Evolutionary conservation across 106 monocot species (phyloP).

Genomic region (Dioscorea alata): DNA sequence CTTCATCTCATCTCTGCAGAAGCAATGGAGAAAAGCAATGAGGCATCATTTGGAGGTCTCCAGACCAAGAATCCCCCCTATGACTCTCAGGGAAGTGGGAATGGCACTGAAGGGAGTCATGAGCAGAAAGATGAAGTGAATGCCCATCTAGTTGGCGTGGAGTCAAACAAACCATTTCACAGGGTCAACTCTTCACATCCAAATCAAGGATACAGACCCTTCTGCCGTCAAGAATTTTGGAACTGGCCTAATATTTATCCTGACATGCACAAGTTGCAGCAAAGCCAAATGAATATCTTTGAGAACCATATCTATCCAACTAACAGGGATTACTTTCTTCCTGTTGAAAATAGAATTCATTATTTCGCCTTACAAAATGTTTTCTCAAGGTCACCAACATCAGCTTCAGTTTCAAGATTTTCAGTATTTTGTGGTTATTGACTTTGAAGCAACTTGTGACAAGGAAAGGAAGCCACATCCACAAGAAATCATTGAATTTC

Average conservation of each 20-base stretch:
- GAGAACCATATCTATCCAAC: slow-evolving; percentile 41
- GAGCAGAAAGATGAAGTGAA: slow-evolving; percentile 28
- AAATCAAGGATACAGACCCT: slow-evolving; percentile 36
- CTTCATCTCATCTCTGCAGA: slow-evolving; percentile 32
- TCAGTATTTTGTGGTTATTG: slow-evolving; percentile 96
- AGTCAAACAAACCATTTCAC: slow-evolving; percentile 15
- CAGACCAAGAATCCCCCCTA: slow-evolving; percentile 27
- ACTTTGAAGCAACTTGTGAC: slow-evolving; percentile 98
- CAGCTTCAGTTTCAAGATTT: slow-evolving; percentile 72
- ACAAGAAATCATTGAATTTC: slow-evolving; percentile 96
- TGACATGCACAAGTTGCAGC: slow-evolving; percentile 36
- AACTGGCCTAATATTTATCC: slow-evolving; percentile 35
- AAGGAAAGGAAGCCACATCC: slow-evolving; percentile 69
- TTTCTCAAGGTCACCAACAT: slow-evolving; percentile 48
- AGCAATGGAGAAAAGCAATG: slow-evolving; percentile 44
- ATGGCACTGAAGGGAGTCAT: slow-evolving; percentile 39
- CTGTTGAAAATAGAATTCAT: slow-evolving; percentile 50
- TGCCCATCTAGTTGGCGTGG: slow-evolving; percentile 9
- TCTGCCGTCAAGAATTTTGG: slow-evolving; percentile 40
- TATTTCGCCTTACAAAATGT: slow-evolving; percentile 52
- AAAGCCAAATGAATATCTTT: slow-evolving; percentile 23
- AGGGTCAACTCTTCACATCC: slow-evolving; percentile 25
- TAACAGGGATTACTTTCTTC: slow-evolving; percentile 37
- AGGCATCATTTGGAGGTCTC: slow-evolving; percentile 49
- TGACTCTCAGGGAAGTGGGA: slow-evolving; percentile 33